These are phyloP conservation scores for Corinectria fuckeliana DNA, from an alignment of 2,329 filamentous ascomycete genomes.

Conservation along the genomic window DNA sequence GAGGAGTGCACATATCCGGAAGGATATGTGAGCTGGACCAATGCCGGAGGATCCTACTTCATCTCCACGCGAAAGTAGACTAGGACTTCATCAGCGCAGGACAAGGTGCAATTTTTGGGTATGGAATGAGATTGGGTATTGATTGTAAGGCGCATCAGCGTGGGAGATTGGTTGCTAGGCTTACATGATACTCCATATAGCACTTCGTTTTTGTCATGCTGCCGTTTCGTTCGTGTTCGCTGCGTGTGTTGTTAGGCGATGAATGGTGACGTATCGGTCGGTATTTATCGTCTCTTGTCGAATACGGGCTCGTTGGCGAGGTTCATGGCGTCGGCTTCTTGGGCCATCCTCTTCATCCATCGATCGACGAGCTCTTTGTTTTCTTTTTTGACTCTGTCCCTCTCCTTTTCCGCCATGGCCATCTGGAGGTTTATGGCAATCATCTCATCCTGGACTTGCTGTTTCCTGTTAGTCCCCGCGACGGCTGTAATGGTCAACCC, in stretches of 20 bases:
- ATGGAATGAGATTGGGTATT: constrained; percentile 28
- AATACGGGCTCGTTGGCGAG: constrained; percentile 59
- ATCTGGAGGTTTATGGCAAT: constrained; percentile 86
- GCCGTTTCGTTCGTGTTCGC: neutral
- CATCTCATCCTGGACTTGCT: constrained; percentile 92
- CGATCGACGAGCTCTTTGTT: constrained; percentile 89
- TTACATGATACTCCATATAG: constrained; percentile 44
- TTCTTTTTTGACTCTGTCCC: constrained; percentile 75
- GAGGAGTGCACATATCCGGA: constrained; percentile 67
- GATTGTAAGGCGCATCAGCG: constrained; percentile 26
- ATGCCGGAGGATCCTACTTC: constrained; percentile 82
- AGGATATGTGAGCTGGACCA: constrained; percentile 90
- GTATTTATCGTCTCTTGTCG: constrained; percentile 37
- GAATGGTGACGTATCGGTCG: neutral
- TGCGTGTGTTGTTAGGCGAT: constrained; percentile 2
- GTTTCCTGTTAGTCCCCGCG: constrained; percentile 16
- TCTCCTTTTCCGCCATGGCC: constrained; percentile 81
- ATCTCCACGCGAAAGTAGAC: constrained; percentile 78
- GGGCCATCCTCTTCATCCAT: constrained; percentile 88
- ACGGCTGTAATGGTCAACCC: neutral
- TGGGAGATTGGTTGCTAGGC: constrained; percentile 32
- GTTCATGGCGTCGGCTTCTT: constrained; percentile 91
- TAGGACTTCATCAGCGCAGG: constrained; percentile 42
- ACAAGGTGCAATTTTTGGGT: constrained; percentile 25
- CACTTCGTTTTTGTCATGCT: constrained; percentile 30